Evolutionary conservation across 2,329 filamentous ascomycete species (phyloP).

Genomic region (Cladosporium austrohemisphaericum): DNA sequence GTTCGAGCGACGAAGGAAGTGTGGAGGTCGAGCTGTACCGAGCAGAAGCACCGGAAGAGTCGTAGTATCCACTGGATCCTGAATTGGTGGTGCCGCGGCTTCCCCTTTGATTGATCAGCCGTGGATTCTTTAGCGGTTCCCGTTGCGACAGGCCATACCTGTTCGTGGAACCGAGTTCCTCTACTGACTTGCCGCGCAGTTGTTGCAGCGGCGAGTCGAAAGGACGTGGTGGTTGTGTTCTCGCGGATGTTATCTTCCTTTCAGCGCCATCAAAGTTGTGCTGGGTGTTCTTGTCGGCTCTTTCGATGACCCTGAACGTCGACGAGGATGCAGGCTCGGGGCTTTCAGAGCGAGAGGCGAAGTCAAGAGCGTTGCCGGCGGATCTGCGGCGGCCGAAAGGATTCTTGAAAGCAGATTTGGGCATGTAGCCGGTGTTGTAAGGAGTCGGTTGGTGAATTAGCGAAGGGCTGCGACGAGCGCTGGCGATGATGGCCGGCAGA

Average conservation of each 20-base stretch:
- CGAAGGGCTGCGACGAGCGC: constrained; percentile 10
- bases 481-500: not conserved
- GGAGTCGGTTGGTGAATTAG: constrained; percentile 7
- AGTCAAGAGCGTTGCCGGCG: constrained; percentile 49
- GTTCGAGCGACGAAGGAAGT: constrained; percentile 53
- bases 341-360: constrained; percentile 13
- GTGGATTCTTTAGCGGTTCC: constrained; percentile 18
- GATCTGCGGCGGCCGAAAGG: constrained; percentile 53
- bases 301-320: constrained; percentile 55
- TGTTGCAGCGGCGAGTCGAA: constrained; percentile 33
- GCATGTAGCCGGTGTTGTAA: constrained; percentile 40
- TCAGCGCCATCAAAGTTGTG: constrained; percentile 24
- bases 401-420: constrained; percentile 48
- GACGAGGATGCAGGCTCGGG: constrained; percentile 25
- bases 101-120: constrained; percentile 39
- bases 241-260: constrained; percentile 12
- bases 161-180: constrained; percentile 31
- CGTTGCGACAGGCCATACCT: constrained; percentile 25
- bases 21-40: constrained; percentile 55
- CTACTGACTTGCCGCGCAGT: constrained; percentile 33
- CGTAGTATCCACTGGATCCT: constrained; percentile 42
- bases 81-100: constrained; percentile 50
- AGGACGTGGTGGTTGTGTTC: constrained; percentile 32
- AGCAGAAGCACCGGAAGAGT: constrained; percentile 42
- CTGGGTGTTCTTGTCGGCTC: constrained; percentile 44